Evolutionary conservation across 345 rosid species (phyloP), one percentile per base, ranked within the genome.

Genomic region (Salix udensis): DNA sequence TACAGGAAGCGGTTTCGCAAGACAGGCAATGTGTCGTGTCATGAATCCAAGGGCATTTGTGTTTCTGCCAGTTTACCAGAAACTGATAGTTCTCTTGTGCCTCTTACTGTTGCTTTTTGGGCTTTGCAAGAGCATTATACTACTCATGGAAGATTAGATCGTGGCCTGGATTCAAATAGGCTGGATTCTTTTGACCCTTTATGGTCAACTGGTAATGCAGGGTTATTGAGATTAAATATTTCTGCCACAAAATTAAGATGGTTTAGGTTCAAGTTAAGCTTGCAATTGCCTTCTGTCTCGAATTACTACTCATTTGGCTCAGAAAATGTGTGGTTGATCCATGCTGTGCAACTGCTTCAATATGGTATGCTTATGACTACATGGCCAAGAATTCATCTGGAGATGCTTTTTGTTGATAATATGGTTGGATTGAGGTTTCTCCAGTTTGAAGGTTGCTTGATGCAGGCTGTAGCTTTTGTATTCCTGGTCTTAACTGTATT

Each of bases 311-410:
- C 75, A 72, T 80, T 73, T 71, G 85, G 80, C 74, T 77, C 70
- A 13, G 88, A 85, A 76, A 76, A 78, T 76, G 67, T 74, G 65
- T 80, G 84, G 89, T 80, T 91, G 77, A 58, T 84, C 77, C 88
- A 78, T 79, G 76, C 84, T 58, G 66, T 85, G 5, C 53, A 81
- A 40, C 86, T 89, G 79, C 90, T 85, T 82, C 90, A 78, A 69
- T 70, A 79, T 84, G 98, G 99, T 83, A 80, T 60, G 34, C 70
- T 93, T 78, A 85, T 78, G 74, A 71, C 76, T 65, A 58, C 75
- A 48, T 88, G 94, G 97, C 98, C 98, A 77, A 85, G 80, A 79
- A 89, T 92, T 77, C 83, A 89, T 73, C 84, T 96, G 88, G 98
- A 96, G 90, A 89, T 93, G 87, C 90, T 91, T 84, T 89, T 96